phyloP scores from a whole-genome alignment of 1,284 basidiomycete genomes.

The Moesziomyces parantarcticus region DNA sequence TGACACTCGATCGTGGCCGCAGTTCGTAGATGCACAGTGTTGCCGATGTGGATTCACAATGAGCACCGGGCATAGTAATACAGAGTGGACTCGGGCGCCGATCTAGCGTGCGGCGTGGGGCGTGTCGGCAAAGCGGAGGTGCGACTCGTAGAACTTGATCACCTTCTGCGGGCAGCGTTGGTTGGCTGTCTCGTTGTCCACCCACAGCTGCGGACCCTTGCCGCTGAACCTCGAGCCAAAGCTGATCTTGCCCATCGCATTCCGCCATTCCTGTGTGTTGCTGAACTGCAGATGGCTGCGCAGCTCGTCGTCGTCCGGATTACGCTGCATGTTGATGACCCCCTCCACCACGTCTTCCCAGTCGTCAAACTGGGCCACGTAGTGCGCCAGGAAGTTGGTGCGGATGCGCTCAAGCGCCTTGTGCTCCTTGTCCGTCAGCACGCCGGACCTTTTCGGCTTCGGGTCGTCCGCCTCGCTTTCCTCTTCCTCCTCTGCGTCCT shows the following conservation, averaged over 20 bases:
- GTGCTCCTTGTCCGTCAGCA: slow-evolving; percentile 1
- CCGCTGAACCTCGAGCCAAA: slow-evolving; percentile 2
- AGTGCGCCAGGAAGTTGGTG: slow-evolving; percentile 17
- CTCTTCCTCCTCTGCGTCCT: slow-evolving; percentile 4
- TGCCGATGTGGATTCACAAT: background rate
- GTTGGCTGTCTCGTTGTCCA: slow-evolving; percentile 32
- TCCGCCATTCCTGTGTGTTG: slow-evolving; percentile 1
- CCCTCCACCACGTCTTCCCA: slow-evolving; percentile 31
- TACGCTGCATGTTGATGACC: slow-evolving; percentile 43
- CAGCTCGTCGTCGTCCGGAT: slow-evolving; percentile 19
- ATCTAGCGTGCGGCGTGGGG: slow-evolving; percentile 9
- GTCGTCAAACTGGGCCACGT: slow-evolving; percentile 13
- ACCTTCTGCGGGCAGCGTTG: slow-evolving; percentile 47
- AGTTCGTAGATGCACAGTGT: no score
- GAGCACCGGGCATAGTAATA: background rate
- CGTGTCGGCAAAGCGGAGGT: slow-evolving; percentile 35
- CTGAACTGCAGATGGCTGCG: slow-evolving; percentile 38
- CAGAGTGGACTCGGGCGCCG: background rate
- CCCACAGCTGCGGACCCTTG: slow-evolving; percentile 33
- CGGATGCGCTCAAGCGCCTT: slow-evolving; percentile 20
- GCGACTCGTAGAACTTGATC: slow-evolving; percentile 49
- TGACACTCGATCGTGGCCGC: no score
- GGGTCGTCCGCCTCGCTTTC: background rate
- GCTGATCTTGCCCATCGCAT: slow-evolving; percentile 12
- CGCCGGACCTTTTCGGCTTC: no score